Conservation (phyloP, 768 basidiomycete genomes). For the Leccinum imitatum region DNA sequence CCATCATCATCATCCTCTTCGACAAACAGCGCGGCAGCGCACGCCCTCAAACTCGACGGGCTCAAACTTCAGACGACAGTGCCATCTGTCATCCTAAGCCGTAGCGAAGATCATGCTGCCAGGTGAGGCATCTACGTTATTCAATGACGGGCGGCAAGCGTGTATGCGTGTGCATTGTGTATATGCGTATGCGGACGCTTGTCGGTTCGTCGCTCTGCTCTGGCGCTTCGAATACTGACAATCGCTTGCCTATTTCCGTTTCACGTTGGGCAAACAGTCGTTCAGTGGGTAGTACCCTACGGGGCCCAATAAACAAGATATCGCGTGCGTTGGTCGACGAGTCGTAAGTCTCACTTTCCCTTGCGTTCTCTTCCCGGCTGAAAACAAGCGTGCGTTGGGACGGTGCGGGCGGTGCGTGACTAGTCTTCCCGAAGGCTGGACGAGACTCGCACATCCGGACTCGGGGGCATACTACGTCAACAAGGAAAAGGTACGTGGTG, state of each 20-base stretch:
- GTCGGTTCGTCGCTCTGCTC: not conserved
- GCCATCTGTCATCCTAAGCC: not conserved
- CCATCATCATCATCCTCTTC: not conserved
- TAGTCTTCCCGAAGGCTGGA: conserved; percentile 30
- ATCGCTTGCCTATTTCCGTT: not conserved
- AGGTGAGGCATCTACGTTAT: not conserved
- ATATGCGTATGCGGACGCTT: not conserved
- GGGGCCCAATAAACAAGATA: not conserved
- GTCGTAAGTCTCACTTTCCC: conserved; percentile 8
- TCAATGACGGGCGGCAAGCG: not conserved
- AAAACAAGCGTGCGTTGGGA: not conserved
- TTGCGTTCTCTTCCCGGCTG: not conserved
- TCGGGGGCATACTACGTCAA: conserved; percentile 33
- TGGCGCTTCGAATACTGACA: not conserved
- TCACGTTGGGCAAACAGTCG: not conserved
- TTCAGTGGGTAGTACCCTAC: not conserved
- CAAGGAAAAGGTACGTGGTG: conserved; percentile 28
- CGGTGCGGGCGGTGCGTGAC: not conserved
- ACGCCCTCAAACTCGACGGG: not conserved
- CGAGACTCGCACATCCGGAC: conserved; percentile 32
- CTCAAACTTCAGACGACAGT: not conserved
- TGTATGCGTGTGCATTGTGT: too few relatives aligned
- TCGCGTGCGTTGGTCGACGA: not conserved
- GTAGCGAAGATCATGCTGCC: not conserved
- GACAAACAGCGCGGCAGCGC: not conserved